Base-by-base conservation (phyloP, 208 protist species). In the Trypanosoma cruzi region DNA sequence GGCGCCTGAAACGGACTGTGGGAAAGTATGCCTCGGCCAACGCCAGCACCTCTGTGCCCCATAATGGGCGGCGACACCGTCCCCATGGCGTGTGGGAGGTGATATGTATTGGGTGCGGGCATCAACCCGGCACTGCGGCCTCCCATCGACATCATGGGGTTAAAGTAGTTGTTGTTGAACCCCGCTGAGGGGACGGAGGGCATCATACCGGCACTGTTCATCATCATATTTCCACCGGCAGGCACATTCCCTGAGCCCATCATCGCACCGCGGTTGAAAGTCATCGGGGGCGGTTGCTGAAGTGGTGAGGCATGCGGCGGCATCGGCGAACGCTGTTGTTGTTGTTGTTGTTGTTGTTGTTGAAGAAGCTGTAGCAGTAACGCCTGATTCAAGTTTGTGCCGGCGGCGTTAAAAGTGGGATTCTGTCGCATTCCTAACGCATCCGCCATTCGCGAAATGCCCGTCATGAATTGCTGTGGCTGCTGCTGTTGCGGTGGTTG, bases 201-300 rank as follows among this genome's bases (percentile, higher is more conserved):
- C 72, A 85, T 78, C 68, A 79, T 70, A 31, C 53, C 50, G 31
- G 18, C 32, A 49, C 49, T 64, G 54, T 42, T 32, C 55, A 64
- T 62, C 53, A 60, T 60, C 70, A 68, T 69, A 55, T 58, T 64
- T 26, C 14, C 57, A 40, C 32, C 40, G 54, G 49, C 49, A 36
- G 29, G 28, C 22, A 16, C 32, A 46, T 20, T 40, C n/a, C n/a
- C 34, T 14, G 36, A 34, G 13, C 65, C 55, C 53, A 71, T 40
- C 37, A 54, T 29, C 10, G 29, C 0, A 36, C 32, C 36, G 24
- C 36, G 34, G 32, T 64, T 71, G 42, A 66, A 70, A 11, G 22
- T 61, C 55, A 70, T 76, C 22, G 62, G 71, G 1, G 71, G 71
- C 16, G 71, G 64, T 54, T 76, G 71, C 36, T 66, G 71, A 14